These are phyloP conservation scores for Begonia loranthoides DNA, from an alignment of 306 rosid species.

Conservation along the genomic window DNA sequence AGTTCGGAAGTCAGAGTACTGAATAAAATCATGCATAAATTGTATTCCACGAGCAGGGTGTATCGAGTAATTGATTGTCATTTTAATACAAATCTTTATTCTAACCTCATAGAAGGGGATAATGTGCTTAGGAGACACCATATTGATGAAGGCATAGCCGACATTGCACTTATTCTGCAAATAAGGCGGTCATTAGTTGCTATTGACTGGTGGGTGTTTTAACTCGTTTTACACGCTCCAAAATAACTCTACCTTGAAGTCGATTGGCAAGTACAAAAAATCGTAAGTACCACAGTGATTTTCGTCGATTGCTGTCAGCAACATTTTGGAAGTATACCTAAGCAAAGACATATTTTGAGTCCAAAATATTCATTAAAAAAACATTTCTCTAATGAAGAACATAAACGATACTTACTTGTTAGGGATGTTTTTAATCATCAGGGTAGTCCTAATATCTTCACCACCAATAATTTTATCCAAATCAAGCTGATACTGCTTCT, in stretches of 20 bases:
- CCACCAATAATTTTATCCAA: constrained; percentile 66
- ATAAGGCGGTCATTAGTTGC: constrained; percentile 3
- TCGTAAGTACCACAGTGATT: constrained; percentile 73
- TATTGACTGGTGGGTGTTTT: constrained; percentile 10
- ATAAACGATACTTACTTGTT: constrained; percentile 50
- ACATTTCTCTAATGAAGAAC: neutral
- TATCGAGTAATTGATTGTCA: too few species aligned
- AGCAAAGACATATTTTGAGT: neutral
- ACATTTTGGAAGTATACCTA: constrained; percentile 91
- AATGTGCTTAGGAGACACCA: constrained; percentile 85
- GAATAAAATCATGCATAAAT: too few species aligned
- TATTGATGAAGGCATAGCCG: constrained; percentile 94
- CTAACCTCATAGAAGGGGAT: constrained; percentile 65
- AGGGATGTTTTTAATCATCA: constrained; percentile 95
- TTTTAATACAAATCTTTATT: too few species aligned
- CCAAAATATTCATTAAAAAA: neutral
- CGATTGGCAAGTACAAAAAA: constrained; percentile 84
- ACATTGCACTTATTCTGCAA: constrained; percentile 93
- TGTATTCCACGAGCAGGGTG: too few species aligned
- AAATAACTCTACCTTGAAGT: constrained; percentile 54
- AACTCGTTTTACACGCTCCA: constrained; percentile 5
- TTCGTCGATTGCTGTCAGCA: constrained; percentile 89
- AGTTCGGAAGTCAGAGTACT: too few species aligned
- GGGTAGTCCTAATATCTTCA: constrained; percentile 82
- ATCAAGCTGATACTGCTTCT: constrained; percentile 87